These are phyloP conservation scores for Chaetomium olivaceum DNA, from an alignment of 2,329 filamentous ascomycete genomes.

Conservation along the genomic window DNA sequence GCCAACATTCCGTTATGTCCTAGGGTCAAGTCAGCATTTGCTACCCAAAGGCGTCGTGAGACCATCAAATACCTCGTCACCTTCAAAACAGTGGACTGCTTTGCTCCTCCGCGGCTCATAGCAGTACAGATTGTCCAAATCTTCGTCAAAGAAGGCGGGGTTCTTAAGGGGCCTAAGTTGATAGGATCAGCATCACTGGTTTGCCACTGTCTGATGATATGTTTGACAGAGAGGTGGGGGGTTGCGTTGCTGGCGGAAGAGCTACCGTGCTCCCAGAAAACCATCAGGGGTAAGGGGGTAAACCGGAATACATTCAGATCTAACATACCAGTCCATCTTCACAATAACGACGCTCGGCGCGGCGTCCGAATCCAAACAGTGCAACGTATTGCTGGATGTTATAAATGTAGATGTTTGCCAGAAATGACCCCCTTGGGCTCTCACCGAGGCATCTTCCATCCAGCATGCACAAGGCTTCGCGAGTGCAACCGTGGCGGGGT, in stretches of 20 bases:
- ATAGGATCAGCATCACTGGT: not conserved
- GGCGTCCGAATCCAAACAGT: not conserved
- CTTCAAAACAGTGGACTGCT: not conserved
- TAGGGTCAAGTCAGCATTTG: not conserved
- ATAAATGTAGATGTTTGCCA: not conserved
- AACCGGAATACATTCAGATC: too few species aligned
- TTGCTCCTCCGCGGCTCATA: not conserved
- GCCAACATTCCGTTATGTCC: not conserved
- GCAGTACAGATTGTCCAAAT: not conserved
- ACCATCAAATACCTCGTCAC: not conserved
- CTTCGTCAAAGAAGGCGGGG: not conserved
- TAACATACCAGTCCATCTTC: not conserved
- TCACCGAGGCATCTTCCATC: not conserved
- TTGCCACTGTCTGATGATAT: not conserved
- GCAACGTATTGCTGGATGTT: not conserved
- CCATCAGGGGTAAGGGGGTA: not conserved
- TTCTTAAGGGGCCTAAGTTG: not conserved
- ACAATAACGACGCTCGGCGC: not conserved
- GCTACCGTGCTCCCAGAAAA: not conserved
- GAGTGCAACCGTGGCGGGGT: not conserved
- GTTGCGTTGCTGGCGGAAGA: too few species aligned
- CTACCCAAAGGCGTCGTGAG: too few species aligned
- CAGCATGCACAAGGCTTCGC: not conserved
- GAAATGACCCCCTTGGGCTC: not conserved
- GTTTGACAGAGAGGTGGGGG: not conserved